Evolutionary conservation across 192 early-diverging fungal species (phyloP).

Genomic region (Coemansia sp.): DNA sequence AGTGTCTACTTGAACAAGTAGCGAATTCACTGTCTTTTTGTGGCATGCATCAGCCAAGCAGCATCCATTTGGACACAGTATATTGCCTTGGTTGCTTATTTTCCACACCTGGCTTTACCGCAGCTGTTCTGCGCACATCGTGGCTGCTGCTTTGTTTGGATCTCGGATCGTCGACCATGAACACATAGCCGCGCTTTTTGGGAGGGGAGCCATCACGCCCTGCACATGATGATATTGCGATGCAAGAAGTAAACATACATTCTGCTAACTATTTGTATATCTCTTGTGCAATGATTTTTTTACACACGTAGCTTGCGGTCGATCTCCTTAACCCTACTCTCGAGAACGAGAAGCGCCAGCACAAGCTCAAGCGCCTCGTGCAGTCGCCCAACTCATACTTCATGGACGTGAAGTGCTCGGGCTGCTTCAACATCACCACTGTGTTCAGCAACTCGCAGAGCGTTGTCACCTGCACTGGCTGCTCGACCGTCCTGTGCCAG

Average conservation of each 20-base stretch:
- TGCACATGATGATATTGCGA: no score
- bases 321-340: conserved; percentile 93
- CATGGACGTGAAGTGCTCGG: conserved; percentile 98
- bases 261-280: not conserved
- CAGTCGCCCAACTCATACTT: conserved; percentile 98
- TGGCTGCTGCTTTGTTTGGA: not conserved
- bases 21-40: no score
- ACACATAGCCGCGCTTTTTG: not conserved
- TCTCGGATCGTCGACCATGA: not conserved
- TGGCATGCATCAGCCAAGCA: no score
- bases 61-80: no score
- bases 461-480: conserved; percentile 94
- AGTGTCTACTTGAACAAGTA: no score
- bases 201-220: no score
- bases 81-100: no score
- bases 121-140: not conserved
- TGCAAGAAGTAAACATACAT: not conserved
- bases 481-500: conserved; percentile 97
- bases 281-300: not conserved
- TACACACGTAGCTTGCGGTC: conserved; percentile 73
- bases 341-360: conserved; percentile 72
- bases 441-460: conserved; percentile 99
- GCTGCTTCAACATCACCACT: conserved; percentile 97
- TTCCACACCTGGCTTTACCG: not conserved
- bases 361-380: conserved; percentile 97